A percentile compares a stretch with the other conserved stretches of the same genome.
Evolutionary conservation across 768 basidiomycete genomes (phyloP).

Genomic region (Stropharia rugosoannulata): DNA sequence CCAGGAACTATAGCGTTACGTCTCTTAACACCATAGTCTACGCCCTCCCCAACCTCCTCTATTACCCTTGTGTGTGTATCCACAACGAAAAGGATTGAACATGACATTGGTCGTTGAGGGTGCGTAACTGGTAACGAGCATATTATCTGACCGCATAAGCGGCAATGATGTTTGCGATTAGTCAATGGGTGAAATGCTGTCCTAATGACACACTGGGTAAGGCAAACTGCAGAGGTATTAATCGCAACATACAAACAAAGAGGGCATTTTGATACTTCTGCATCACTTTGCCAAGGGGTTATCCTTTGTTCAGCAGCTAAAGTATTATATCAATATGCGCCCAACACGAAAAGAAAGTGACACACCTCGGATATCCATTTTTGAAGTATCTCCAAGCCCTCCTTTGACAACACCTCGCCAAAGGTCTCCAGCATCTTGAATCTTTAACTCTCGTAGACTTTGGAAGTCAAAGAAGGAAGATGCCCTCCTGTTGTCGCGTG

Average conservation of each 20-base stretch:
- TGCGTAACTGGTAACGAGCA: conserved; percentile 84
- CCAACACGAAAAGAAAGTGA: not conserved
- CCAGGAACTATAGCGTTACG: conserved; percentile 38
- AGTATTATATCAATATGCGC: not conserved
- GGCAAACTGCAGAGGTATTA: not conserved
- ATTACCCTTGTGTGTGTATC: conserved; percentile 75
- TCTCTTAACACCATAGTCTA: conserved; percentile 77
- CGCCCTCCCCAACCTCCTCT: conserved; percentile 82
- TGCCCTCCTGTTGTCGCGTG: conserved; percentile 39
- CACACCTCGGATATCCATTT: conserved; percentile 69
- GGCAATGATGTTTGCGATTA: conserved; percentile 95
- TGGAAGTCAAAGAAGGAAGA: conserved; percentile 79
- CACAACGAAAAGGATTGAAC: conserved; percentile 85
- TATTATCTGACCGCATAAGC: conserved; percentile 88
- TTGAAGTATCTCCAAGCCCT: conserved; percentile 41
- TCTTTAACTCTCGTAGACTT: conserved; percentile 52
- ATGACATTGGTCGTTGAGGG: conserved; percentile 63
- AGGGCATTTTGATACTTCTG: conserved; percentile 73
- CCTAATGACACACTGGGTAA: conserved; percentile 25
- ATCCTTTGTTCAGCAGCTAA: conserved; percentile 85
- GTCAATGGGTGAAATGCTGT: conserved; percentile 85
- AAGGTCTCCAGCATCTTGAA: conserved; percentile 59
- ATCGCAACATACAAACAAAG: conserved; percentile 66
- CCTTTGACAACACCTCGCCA: conserved; percentile 61
- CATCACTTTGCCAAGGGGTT: conserved; percentile 93